Conservation (phyloP, 306 rosid genomes). For the Fagus crenata region DNA sequence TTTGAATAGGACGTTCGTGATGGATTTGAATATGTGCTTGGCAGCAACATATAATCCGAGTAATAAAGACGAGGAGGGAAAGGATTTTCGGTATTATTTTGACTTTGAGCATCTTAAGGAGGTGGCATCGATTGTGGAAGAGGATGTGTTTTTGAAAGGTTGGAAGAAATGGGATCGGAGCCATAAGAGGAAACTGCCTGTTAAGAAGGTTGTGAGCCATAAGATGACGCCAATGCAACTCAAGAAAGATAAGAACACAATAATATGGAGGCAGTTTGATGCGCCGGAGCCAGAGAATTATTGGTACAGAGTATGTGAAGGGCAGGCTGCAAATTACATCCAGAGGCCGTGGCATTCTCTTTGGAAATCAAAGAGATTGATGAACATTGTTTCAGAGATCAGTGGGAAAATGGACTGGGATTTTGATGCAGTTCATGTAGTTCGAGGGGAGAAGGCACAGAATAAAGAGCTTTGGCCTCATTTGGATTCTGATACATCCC, state of each 20-base stretch:
- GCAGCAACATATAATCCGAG: constrained; percentile 66
- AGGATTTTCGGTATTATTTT: constrained; percentile 89
- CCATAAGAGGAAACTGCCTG: constrained; percentile 67
- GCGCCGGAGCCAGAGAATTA: constrained; percentile 93
- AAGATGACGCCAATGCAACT: constrained; percentile 84
- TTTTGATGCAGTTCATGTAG: constrained; percentile 89
- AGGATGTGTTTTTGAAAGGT: constrained; percentile 75
- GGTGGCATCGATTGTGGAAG: constrained; percentile 77
- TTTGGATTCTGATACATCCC: constrained; percentile 83
- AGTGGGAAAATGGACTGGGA: constrained; percentile 97
- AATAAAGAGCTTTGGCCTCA: constrained; percentile 92
- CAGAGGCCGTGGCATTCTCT: constrained; percentile 95
- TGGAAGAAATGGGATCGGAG: constrained; percentile 86
- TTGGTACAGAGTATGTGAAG: constrained; percentile 97
- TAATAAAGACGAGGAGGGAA: constrained; percentile 81
- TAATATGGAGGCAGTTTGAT: constrained; percentile 88
- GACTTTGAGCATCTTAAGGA: constrained; percentile 99
- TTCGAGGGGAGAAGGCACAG: constrained; percentile 88
- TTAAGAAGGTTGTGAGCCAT: constrained; percentile 68
- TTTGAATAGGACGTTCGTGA: constrained; percentile 89
- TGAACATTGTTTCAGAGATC: constrained; percentile 89
- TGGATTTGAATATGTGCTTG: constrained; percentile 90
- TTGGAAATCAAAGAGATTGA: constrained; percentile 97
- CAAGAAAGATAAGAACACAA: constrained; percentile 65
- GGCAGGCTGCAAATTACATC: constrained; percentile 76